Evolutionary conservation across 768 basidiomycete genomes (phyloP), one percentile per base, ranked within the genome.

Genomic region (Podaxis mareebaensis): DNA sequence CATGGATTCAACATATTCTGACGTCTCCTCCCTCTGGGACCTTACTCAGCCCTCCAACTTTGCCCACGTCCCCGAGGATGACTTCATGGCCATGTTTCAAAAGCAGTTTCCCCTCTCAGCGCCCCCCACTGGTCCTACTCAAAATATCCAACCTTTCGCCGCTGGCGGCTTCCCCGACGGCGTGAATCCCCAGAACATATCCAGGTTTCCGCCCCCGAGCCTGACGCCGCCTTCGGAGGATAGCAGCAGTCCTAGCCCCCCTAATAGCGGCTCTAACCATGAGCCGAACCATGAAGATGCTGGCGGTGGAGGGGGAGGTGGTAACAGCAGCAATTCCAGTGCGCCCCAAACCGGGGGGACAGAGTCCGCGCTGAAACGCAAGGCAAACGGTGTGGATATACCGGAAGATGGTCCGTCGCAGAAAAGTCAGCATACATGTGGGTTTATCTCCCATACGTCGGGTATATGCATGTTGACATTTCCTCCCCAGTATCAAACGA

Each of bases 221-320:
- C 72, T 84, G 49, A 85, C 83, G 24, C 86, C 91, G 4, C 82
- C 85, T 1, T 88, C 88, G 0, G 91, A 90, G 67, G 89, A 91
- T 68, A 91, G 88, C 74, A 90, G 88, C 74, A 90, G 88, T 65
- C 91, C 92, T 39, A 93, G 91, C 67, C 90, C 92, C 2, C 83
- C 87, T 4, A 84, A 84, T 6, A 56, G 48, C 44, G 61, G 42
- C 67, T 75, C 78, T 24, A 77, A 78, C 44, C 70, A 76, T 49
- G 74, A 78, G 24, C 61, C 65, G 53, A 71, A 71, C 55, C 71
- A 69, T 26, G 77, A 81, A 44, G 79, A 82, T 33, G 71, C 75
- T 20, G 75, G 78, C 5, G 87, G 42, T 62, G 60, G 51, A n/a
- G 60, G 52, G 3, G 54, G 54, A 13, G 48, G 38, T 3, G 46